Percentiles rank a stretch among this genome's conserved stretches.
Conservation (phyloP, 2,329 filamentous ascomycete species). For the Scytalidium lignicola region DNA sequence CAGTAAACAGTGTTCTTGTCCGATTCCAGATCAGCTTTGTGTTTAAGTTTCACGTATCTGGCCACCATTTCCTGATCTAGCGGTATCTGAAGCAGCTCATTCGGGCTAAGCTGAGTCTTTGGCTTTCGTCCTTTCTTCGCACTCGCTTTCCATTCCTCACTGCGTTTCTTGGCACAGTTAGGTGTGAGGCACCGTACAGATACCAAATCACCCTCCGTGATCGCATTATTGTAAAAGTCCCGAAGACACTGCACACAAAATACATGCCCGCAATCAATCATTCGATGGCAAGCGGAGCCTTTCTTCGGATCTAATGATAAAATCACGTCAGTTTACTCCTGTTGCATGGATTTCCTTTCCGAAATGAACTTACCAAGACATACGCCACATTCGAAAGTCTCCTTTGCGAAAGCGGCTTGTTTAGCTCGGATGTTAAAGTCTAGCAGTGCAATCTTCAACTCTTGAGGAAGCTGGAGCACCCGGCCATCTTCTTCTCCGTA, state of each 20-base stretch:
- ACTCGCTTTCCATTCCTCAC: constrained; percentile 15
- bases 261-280: constrained; percentile 81
- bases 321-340: constrained; percentile 3
- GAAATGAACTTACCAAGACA: constrained; percentile 56
- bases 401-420: constrained; percentile 70
- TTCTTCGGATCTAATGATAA: constrained; percentile 72
- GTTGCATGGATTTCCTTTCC: constrained; percentile 8
- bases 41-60: constrained; percentile 83
- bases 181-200: constrained; percentile 77
- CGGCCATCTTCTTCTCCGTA: constrained; percentile 42
- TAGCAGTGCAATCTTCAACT: constrained; percentile 65
- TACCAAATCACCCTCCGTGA: constrained; percentile 75
- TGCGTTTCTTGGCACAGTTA: constrained; percentile 64
- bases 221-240: constrained; percentile 85
- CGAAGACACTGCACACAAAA: constrained; percentile 86
- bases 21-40: constrained; percentile 86
- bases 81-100: constrained; percentile 76
- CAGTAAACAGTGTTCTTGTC: constrained; percentile 93
- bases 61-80: constrained; percentile 67
- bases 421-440: constrained; percentile 74
- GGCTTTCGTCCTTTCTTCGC: constrained; percentile 49
- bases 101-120: constrained; percentile 69
- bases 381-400: constrained; percentile 82
- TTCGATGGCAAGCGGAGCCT: constrained; percentile 71
- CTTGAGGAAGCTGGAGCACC: constrained; percentile 45